phyloP scores from a whole-genome alignment of 495 filamentous ascomycete genomes.

The Penicillium macrosclerotiorum region DNA sequence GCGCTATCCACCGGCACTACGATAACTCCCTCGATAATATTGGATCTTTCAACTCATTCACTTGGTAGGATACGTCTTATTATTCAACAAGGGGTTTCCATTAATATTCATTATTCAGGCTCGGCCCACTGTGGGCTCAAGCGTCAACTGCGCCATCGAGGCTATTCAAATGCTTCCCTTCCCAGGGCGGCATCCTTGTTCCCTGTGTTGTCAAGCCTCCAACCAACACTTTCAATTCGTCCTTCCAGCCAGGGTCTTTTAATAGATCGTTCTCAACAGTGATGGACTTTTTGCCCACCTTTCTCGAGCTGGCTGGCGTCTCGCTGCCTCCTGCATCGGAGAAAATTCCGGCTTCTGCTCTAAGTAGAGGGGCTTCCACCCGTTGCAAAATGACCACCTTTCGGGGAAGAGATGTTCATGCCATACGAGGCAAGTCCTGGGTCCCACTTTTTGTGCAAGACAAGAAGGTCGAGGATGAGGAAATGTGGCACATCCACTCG shows the following conservation, averaged over 20 bases:
- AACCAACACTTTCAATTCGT: not conserved
- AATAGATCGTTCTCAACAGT: constrained; percentile 17
- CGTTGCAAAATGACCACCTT: constrained; percentile 9
- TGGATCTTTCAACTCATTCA: constrained; percentile 47
- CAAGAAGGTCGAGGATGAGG: constrained; percentile 10
- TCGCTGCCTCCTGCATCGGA: not conserved
- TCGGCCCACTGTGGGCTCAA: constrained; percentile 50
- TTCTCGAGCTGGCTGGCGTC: constrained; percentile 13
- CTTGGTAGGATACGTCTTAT: constrained; percentile 42
- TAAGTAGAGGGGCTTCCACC: not conserved
- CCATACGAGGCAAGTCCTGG: constrained; percentile 16
- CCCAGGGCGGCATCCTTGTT: constrained; percentile 50
- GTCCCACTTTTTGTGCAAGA: constrained; percentile 6
- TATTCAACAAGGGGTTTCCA: not conserved
- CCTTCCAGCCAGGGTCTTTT: constrained; percentile 6
- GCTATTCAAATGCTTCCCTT: constrained; percentile 51
- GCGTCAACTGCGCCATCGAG: constrained; percentile 54
- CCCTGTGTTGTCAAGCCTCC: constrained; percentile 41
- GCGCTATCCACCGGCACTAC: constrained; percentile 49
- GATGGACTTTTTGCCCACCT: constrained; percentile 16
- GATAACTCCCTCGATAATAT: constrained; percentile 53
- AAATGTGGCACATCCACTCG: constrained; percentile 15
- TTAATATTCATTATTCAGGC: not conserved
- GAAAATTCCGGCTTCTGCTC: not conserved
- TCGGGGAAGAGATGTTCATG: constrained; percentile 9